These are phyloP conservation scores for Tetrapisispora namnaoensis DNA, from an alignment of 805 yeast genomes.

Conservation along the genomic window DNA sequence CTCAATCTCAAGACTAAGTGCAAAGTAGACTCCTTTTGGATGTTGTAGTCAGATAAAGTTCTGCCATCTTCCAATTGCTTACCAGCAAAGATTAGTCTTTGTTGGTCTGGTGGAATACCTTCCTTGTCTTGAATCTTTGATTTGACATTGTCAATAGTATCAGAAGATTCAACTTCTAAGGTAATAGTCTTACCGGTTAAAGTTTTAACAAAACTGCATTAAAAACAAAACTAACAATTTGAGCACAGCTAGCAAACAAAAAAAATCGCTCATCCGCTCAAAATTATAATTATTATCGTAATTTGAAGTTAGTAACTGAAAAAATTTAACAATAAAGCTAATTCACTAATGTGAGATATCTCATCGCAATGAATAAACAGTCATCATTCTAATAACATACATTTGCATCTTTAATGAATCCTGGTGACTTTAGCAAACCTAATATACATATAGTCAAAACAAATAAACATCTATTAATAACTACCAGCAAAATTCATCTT, in stretches of 20 bases:
- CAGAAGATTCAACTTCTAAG: constrained; percentile 97
- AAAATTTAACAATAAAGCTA: no score
- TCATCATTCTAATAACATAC: constrained; percentile 7
- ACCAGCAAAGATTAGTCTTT: constrained; percentile 99
- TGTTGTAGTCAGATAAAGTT: constrained; percentile 98
- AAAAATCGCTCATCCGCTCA: not conserved
- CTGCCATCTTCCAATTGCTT: constrained; percentile 99
- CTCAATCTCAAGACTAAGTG: constrained; percentile 95
- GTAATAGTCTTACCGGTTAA: constrained; percentile 91
- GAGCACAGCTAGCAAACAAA: no score
- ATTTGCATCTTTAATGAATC: constrained; percentile 12
- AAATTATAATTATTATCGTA: no score
- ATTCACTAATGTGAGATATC: not conserved
- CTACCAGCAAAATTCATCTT: not conserved
- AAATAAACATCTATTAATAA: not conserved
- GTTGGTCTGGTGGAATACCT: constrained; percentile 99
- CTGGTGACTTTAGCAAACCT: not conserved
- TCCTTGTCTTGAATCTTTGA: constrained; percentile 98
- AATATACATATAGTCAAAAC: no score
- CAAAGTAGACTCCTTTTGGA: constrained; percentile 97
- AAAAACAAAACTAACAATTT: not conserved
- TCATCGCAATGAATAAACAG: not conserved
- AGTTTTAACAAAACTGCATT: constrained; percentile 61
- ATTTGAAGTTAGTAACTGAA: not conserved
- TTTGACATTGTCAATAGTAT: constrained; percentile 97